Percentiles rank a stretch among this genome's conserved stretches.
These are phyloP conservation scores for Lecanicillium sp. DNA, from an alignment of 2,329 filamentous ascomycete species.

Conservation along the genomic window DNA sequence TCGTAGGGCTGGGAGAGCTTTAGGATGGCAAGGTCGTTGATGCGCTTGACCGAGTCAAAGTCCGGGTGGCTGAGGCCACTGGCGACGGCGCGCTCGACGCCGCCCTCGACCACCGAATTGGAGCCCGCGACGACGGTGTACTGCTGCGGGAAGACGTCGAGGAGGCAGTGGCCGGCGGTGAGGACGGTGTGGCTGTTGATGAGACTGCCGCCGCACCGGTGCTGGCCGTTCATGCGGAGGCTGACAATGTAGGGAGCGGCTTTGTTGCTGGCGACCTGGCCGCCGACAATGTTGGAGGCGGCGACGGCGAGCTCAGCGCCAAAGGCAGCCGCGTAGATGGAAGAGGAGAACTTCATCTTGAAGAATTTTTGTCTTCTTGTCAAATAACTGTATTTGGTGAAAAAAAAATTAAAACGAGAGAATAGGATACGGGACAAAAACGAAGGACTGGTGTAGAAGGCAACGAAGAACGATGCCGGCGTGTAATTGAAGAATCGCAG, in stretches of 20 bases:
- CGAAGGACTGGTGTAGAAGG: background rate
- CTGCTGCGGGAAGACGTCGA: background rate
- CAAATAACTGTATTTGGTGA: too few species aligned
- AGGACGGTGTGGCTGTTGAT: background rate
- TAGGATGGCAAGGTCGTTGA: slow-evolving; percentile 3
- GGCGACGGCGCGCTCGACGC: slow-evolving; percentile 1
- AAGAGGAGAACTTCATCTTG: background rate
- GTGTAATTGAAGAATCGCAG: too few species aligned
- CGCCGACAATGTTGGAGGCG: slow-evolving; percentile 5
- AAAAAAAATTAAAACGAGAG: background rate
- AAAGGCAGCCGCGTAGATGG: background rate
- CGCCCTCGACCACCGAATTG: background rate
- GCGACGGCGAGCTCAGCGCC: background rate
- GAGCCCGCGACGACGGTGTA: slow-evolving; percentile 3
- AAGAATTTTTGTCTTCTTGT: too few species aligned
- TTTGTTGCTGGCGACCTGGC: background rate
- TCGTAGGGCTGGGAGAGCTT: background rate
- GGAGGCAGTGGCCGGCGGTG: slow-evolving; percentile 5
- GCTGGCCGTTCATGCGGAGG: background rate
- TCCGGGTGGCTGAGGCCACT: background rate
- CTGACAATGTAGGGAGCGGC: slow-evolving; percentile 6
- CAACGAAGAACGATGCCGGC: background rate
- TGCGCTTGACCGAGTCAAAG: background rate
- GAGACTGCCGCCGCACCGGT: slow-evolving; percentile 7
- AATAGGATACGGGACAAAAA: too few species aligned